Evolutionary conservation across 2,329 filamentous ascomycete genomes (phyloP).

Genomic region (Catunica adiposa): DNA sequence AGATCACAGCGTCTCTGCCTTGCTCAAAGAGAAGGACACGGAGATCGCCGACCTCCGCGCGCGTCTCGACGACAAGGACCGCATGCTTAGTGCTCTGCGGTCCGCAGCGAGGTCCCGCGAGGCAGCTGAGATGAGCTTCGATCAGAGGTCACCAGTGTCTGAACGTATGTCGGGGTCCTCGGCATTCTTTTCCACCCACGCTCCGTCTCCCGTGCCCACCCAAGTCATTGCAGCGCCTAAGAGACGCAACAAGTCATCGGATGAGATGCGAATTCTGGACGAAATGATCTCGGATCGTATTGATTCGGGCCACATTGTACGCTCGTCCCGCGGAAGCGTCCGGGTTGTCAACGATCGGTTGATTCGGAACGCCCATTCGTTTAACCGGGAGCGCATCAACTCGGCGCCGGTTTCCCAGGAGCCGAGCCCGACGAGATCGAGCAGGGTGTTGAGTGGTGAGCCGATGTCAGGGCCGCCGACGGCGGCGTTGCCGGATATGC

Average conservation of each 20-base stretch:
- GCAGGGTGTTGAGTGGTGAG: neutral
- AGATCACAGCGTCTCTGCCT: conserved; percentile 54
- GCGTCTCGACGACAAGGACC: conserved; percentile 82
- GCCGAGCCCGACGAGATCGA: conserved; percentile 7
- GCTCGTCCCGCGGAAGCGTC: conserved; percentile 50
- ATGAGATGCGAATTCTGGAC: conserved; percentile 90
- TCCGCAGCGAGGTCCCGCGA: conserved; percentile 76
- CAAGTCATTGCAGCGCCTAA: conserved; percentile 18
- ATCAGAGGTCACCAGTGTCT: conserved; percentile 10
- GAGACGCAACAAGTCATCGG: conserved; percentile 53
- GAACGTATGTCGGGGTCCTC: conserved; percentile 22
- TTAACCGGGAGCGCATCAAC: conserved; percentile 6
- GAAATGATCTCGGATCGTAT: conserved; percentile 91
- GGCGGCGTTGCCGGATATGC: conserved; percentile 2
- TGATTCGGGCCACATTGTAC: conserved; percentile 55
- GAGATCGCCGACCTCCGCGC: conserved; percentile 86
- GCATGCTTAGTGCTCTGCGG: conserved; percentile 76
- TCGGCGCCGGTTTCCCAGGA: conserved; percentile 10
- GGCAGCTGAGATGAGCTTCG: conserved; percentile 39
- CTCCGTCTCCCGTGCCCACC: conserved; percentile 18
- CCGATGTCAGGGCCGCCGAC: neutral
- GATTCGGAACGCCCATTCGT: conserved; percentile 7
- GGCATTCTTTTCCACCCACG: conserved; percentile 18
- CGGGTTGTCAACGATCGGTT: conserved; percentile 21
- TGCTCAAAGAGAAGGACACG: conserved; percentile 74